Evolutionary conservation across 176 grass and related monocot genomes (phyloP), one percentile per base, ranked within the genome.

Genomic region (Rhynchospora breviuscula): DNA sequence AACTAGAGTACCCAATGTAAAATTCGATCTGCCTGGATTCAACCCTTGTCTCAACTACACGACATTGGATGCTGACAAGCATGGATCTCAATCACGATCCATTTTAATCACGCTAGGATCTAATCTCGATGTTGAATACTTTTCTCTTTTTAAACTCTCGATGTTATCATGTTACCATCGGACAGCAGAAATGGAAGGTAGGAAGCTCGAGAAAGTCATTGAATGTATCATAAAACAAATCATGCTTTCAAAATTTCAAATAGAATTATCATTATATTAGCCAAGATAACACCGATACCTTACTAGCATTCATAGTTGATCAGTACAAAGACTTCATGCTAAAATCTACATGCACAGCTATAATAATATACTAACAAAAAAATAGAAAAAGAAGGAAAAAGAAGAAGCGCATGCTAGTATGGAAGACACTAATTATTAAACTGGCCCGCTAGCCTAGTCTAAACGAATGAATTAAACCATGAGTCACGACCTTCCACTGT

Each of bases 391-490:
- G 63, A 44, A 35, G 4, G 22, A 84, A 66, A 31, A 70, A 79
- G 45, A 84, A 87, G 78, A 54, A 23, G 70, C 85, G 85, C 84
- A 82, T 88, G 87, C 85, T 91, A 87, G 87, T 86, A 77, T 83
- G 86, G 81, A 8, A 77, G 86, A 90, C 74, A 82, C 85, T 79
- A 88, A 82, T 93, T 93, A 93, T 91, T 95, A 61, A 88, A 80
- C 70, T 56, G 64, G 78, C 80, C 87, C 84, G 87, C 88, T 85
- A 75, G 72, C 71, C 83, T 87, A 46, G 83, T 89, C 88, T 91
- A 87, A 96, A 96, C 88, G 85, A 93, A 96, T 84, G 89, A 96
- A 96, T 91, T 85, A 84, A 89, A 84, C 80, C 71, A 84, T 78
- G 72, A 68, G 45, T 46, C 76, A 74, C 85, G 44, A 88, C 54